Evolutionary conservation across 2,329 filamentous ascomycete genomes (phyloP), one percentile per base, ranked within the genome.

Genomic region (Neofusicoccum laricinum): DNA sequence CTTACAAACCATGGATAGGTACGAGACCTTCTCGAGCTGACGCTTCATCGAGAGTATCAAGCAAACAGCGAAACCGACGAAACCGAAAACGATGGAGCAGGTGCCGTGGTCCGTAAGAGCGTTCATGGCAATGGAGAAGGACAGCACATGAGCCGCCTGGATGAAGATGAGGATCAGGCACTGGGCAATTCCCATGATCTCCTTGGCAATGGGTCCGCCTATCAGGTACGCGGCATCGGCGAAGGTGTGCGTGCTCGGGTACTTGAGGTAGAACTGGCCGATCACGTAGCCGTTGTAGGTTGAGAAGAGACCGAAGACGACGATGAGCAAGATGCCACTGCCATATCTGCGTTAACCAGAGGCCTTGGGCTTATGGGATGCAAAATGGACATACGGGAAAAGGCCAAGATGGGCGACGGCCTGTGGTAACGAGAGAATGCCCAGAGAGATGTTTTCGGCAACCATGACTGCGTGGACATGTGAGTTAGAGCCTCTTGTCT

Each of bases 111-210:
- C 74, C 4, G 87, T 87, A 61, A 91, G 79, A 57, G 82, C 86
- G 69, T 87, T 87, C 75, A 91, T 85, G 69, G 88, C 88, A 69
- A 91, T 88, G 43, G 83, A 84, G 68, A 90, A 90, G 0, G 88
- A 90, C 66, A 91, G 78, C 59, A 90, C 81, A 76, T 92, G 90
- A 14, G 88, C 90, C 34, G 85, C 87, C 76, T 89, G 87, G 69
- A 90, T 84, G 76, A 92, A 90, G 63, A 89, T 77, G 43, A 91
- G 79, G 74, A 90, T 86, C 17, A 91, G 75, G 10, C 84, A 78
- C 69, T 89, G 88, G 67, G 84, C 87, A 67, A 79, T 75, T 25
- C 87, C 87, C 49, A 90, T 78, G 36, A 91, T 68, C 72, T 90
- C 86, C 66, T 86, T 84, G 1, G 87, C 88, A 43, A 85, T 78